Conservation (phyloP, 2,329 filamentous ascomycete genomes). For the Ophiosphaerella narmari region DNA sequence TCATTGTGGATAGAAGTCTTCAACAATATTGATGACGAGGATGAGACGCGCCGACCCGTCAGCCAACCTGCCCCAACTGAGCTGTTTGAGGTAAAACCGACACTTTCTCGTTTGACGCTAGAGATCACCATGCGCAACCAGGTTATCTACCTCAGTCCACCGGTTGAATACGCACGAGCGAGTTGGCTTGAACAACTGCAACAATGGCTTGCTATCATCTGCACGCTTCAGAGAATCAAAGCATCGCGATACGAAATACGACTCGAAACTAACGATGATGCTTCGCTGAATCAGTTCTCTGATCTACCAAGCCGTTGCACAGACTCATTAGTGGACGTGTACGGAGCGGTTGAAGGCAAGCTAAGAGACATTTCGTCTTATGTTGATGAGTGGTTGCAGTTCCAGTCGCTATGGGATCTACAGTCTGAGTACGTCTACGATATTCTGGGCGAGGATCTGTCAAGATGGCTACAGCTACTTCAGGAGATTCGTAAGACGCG, state of each 20-base stretch:
- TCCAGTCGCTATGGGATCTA: constrained; percentile 97
- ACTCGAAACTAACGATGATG: constrained; percentile 65
- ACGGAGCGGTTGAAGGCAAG: constrained; percentile 81
- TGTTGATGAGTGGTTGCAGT: constrained; percentile 97
- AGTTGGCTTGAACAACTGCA: constrained; percentile 94
- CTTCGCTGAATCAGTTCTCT: constrained; percentile 72
- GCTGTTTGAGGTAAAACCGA: constrained; percentile 54
- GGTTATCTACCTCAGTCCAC: constrained; percentile 94
- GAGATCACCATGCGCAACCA: constrained; percentile 98
- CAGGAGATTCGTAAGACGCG: constrained; percentile 96
- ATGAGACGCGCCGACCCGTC: constrained; percentile 29
- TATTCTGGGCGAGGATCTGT: constrained; percentile 85
- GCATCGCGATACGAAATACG: constrained; percentile 93
- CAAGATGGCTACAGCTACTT: constrained; percentile 91
- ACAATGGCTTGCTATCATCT: constrained; percentile 89
- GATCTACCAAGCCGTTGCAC: constrained; percentile 85
- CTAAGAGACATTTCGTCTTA: constrained; percentile 79
- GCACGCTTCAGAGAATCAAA: constrained; percentile 91
- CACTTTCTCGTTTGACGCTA: constrained; percentile 75
- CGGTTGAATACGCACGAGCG: constrained; percentile 85
- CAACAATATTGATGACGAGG: constrained; percentile 52
- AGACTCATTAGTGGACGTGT: constrained; percentile 76
- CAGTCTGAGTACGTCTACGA: constrained; percentile 96
- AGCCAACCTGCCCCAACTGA: constrained; percentile 52
- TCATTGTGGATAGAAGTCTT: constrained; percentile 87